Evolutionary conservation across 345 rosid species (phyloP), one percentile per base, ranked within the genome.

Genomic region (Linum trigynum): DNA sequence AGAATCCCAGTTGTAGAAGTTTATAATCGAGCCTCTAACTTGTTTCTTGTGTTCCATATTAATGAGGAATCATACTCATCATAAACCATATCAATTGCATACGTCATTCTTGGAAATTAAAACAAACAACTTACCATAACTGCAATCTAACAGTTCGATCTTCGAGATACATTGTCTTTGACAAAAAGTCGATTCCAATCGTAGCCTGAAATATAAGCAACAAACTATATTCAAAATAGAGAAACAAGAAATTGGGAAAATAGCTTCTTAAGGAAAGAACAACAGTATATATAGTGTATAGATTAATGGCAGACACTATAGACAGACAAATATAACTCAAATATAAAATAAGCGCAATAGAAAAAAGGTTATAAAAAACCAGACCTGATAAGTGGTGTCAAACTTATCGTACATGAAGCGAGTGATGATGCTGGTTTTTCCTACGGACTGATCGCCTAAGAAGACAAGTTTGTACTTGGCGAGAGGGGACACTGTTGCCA

Each of bases 351-450:
- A 23, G 3, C 7, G 61, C 0, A 37, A 57, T 7, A 3, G 14
- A 9, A 15, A 9, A 15, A 57, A 57, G 61, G 10, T 9, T 10
- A 48, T 48, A 3, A 37, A 16, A 8, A 37, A 37, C 8, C 38
- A 14, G 69, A 86, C 96, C 96, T 88, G 92, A 63, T 86, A 89
- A 43, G 92, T 89, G 79, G 92, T 86, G 71, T 89, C 96, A 81
- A 89, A 89, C 75, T 89, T 89, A 74, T 89, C 92, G 82, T 89
- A 89, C 96, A 89, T 89, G 89, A 89, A 89, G 67, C 92, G 92
- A 65, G 90, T 86, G 84, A 89, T 89, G 86, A 89, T 89, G 84
- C 92, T 89, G 72, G 96, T 89, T 69, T 89, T 89, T 45, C 96
- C 92, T 3, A 83, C 90, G 59, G 96, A 89, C 74, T 89, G 96